A percentile compares a stretch with the other conserved stretches of the same genome.
Evolutionary conservation across 1,139 yeast species (phyloP).

Genomic region (Chernovozyma aurita): DNA sequence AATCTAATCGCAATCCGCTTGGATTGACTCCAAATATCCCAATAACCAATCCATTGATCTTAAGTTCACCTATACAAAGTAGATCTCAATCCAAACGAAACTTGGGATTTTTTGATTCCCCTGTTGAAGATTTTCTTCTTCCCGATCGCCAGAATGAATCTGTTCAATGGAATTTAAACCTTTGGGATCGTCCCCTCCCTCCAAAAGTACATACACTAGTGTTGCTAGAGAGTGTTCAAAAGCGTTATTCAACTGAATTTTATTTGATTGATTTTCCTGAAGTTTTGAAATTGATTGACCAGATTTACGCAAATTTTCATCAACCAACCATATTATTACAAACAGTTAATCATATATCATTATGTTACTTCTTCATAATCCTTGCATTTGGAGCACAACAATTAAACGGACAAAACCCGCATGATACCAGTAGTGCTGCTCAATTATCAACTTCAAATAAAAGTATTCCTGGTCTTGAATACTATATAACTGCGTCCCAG

Average conservation of each 20-base stretch:
- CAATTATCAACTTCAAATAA: slow-evolving; percentile 9
- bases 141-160: slow-evolving; percentile 7
- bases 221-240: slow-evolving; percentile 4
- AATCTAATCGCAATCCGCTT: too few species aligned
- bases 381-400: slow-evolving; percentile 39
- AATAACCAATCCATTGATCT: slow-evolving; percentile 2
- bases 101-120: slow-evolving; percentile 3
- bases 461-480: slow-evolving; percentile 31
- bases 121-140: slow-evolving; percentile 6
- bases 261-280: slow-evolving; percentile 29
- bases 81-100: slow-evolving; percentile 1
- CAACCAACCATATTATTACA: slow-evolving; percentile 8
- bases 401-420: slow-evolving; percentile 8
- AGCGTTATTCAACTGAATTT: slow-evolving; percentile 33
- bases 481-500: slow-evolving; percentile 36
- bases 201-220: slow-evolving; percentile 6
- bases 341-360: slow-evolving; percentile 6
- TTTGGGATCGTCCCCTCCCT: slow-evolving; percentile 7
- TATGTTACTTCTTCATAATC: slow-evolving; percentile 30
- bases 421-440: slow-evolving; percentile 2
- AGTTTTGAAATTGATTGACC: slow-evolving; percentile 19
- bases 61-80: slow-evolving; percentile 6
- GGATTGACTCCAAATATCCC: slow-evolving; percentile 1
- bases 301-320: slow-evolving; percentile 24
- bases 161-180: slow-evolving; percentile 6